Conservation (phyloP, 2,329 filamentous ascomycete genomes). For the Botrytis porri region DNA sequence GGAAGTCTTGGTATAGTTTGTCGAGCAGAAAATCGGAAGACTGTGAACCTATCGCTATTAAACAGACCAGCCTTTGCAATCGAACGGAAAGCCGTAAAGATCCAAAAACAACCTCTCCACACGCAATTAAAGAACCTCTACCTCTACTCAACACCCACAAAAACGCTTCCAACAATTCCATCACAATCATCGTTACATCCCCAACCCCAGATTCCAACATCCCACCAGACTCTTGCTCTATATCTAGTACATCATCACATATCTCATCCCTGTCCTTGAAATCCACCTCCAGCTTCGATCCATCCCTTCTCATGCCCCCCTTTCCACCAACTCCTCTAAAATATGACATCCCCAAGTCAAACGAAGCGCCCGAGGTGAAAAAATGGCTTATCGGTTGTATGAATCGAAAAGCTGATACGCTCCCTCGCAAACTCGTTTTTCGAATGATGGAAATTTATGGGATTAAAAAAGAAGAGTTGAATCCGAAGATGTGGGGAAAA, state of each 20-base stretch:
- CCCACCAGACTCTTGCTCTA: conserved; percentile 3
- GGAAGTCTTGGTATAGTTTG: conserved; percentile 7
- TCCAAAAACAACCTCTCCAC: not conserved
- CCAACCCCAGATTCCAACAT: conserved; percentile 28
- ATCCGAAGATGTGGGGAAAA: conserved; percentile 21
- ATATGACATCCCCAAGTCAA: conserved; percentile 22
- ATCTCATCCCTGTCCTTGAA: not conserved
- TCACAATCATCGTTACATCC: conserved; percentile 32
- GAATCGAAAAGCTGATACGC: conserved; percentile 29
- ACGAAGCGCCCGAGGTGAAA: conserved; percentile 29
- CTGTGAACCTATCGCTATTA: not conserved
- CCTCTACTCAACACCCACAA: conserved; percentile 19
- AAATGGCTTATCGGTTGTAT: conserved; percentile 31
- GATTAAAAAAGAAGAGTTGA: conserved; percentile 29
- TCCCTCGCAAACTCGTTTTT: conserved; percentile 26
- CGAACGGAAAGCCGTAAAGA: not conserved
- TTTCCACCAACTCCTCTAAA: conserved; percentile 9
- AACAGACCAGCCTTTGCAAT: not conserved
- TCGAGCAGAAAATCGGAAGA: not conserved
- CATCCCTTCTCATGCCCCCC: conserved; percentile 29
- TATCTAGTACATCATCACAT: conserved; percentile 1
- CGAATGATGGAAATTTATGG: conserved; percentile 32
- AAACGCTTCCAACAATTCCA: conserved; percentile 19
- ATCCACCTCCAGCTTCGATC: conserved; percentile 20
- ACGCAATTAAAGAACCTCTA: not conserved